Evolutionary conservation across 2,329 filamentous ascomycete species (phyloP).

Genomic region (Scytalidium lignicola): DNA sequence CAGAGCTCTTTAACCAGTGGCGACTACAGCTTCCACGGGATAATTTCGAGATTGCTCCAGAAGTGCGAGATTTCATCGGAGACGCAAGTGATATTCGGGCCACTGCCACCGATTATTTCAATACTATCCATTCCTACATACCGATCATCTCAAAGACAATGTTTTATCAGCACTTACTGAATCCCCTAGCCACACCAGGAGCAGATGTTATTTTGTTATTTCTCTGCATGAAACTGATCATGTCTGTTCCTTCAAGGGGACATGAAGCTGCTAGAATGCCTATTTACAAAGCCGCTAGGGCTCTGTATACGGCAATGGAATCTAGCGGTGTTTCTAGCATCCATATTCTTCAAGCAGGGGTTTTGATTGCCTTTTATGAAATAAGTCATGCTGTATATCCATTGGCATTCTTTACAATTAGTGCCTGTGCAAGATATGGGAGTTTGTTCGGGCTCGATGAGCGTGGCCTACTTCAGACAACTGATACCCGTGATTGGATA

Average conservation of each 20-base stretch:
- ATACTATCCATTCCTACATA: background rate
- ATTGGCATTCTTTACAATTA: background rate
- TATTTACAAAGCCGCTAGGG: background rate
- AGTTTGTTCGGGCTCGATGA: background rate
- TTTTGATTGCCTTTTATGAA: background rate
- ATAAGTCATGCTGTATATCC: background rate
- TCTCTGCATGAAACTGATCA: background rate
- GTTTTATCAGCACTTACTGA: background rate
- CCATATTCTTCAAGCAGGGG: background rate
- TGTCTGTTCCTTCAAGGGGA: background rate
- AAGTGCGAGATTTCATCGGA: background rate
- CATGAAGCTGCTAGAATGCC: background rate
- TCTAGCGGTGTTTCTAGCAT: background rate
- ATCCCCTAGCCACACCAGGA: background rate
- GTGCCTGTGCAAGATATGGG: background rate
- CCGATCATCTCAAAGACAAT: background rate
- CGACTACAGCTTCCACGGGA: background rate
- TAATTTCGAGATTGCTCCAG: background rate
- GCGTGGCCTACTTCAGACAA: background rate
- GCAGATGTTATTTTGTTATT: background rate
- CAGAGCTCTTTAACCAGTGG: background rate
- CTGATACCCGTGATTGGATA: background rate
- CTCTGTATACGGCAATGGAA: background rate
- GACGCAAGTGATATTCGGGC: background rate
- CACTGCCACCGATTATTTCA: background rate